Conservation (phyloP, 371 early-diverging fungal species). For the Mucor piriformis region DNA sequence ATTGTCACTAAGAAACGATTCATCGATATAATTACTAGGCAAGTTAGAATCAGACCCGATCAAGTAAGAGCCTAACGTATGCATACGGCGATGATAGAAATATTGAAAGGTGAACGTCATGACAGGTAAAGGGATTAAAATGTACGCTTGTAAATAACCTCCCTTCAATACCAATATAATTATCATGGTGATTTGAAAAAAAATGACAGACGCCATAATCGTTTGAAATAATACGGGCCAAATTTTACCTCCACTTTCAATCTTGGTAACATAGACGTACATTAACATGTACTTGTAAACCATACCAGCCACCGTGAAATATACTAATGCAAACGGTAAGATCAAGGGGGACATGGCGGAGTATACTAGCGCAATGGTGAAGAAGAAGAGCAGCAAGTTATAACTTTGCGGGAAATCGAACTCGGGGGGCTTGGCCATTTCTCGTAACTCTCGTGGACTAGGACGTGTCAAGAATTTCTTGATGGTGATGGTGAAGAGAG, state of each 20-base stretch:
- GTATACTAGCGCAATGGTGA: conserved; percentile 79
- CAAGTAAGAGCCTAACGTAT: conserved; percentile 31
- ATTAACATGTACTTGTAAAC: conserved; percentile 79
- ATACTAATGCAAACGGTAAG: conserved; percentile 71
- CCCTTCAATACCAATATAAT: conserved; percentile 52
- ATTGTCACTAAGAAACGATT: conserved; percentile 6
- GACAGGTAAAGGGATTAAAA: conserved; percentile 62
- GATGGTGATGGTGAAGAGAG: conserved; percentile 60
- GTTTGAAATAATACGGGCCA: conserved; percentile 77
- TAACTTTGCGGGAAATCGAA: conserved; percentile 76
- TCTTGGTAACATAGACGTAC: conserved; percentile 68
- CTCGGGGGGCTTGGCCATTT: conserved; percentile 67
- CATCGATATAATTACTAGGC: conserved; percentile 2
- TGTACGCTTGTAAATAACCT: conserved; percentile 47
- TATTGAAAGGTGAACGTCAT: conserved; percentile 62
- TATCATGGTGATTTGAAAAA: conserved; percentile 74
- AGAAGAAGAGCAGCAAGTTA: conserved; percentile 72
- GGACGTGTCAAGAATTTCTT: conserved; percentile 62
- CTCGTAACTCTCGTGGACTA: conserved; percentile 74
- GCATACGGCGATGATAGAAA: conserved; percentile 44
- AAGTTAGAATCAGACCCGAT: conserved; percentile 26
- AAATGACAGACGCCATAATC: conserved; percentile 57
- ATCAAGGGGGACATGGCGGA: conserved; percentile 78
- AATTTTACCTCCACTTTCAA: conserved; percentile 78
- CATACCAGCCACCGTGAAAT: conserved; percentile 68